Evolutionary conservation across 2,329 filamentous ascomycete genomes (phyloP), one percentile per base, ranked within the genome.

Genomic region (Fusarium stilboides): DNA sequence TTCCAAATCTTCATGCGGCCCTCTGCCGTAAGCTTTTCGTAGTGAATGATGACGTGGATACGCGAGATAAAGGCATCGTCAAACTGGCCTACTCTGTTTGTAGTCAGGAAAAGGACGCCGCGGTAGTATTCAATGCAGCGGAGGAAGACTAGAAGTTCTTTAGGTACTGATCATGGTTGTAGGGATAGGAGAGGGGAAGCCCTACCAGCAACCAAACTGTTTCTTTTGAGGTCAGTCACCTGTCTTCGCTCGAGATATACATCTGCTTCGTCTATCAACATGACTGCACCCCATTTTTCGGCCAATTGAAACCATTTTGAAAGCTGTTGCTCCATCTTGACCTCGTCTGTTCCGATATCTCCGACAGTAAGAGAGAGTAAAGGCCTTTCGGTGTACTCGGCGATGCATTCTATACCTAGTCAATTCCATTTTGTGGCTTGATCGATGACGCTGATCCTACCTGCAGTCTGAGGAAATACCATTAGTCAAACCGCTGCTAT

Each of bases 21-120:
- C 0, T 74, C 65, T 2, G 68, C 64, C 14, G 75, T 73, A 12
- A 82, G 76, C 9, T 75, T 66, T 0, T 58, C 46, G n/a, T 77
- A 77, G 36, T 72, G 65, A 0, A 78, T 51, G 36, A 74, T 62
- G 5, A 79, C 39, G 19, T 78, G 76, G 3, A 78, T 68, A 4
- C 76, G 72, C 0, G 76, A 78, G 4, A 75, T 72, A 47, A 78
- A 76, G 0, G 77, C 77, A 5, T 77, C 75, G 19, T 78, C 76
- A 24, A 78, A 77, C 0, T 68, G 61, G 0, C 71, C 75, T 0
- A 77, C 71, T 7, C 76, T 50, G 44, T 78, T 78, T 1, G 76
- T 75, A 0, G 71, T 75, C 2, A 79, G 61, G 13, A 79, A 78
- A 1, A 78, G 37, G 6, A 79, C 76, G 3, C 77, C 77, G 5